Evolutionary conservation across 2,329 filamentous ascomycete genomes (phyloP), one percentile per base, ranked within the genome.

Genomic region (Akanthomyces uredinophilus): DNA sequence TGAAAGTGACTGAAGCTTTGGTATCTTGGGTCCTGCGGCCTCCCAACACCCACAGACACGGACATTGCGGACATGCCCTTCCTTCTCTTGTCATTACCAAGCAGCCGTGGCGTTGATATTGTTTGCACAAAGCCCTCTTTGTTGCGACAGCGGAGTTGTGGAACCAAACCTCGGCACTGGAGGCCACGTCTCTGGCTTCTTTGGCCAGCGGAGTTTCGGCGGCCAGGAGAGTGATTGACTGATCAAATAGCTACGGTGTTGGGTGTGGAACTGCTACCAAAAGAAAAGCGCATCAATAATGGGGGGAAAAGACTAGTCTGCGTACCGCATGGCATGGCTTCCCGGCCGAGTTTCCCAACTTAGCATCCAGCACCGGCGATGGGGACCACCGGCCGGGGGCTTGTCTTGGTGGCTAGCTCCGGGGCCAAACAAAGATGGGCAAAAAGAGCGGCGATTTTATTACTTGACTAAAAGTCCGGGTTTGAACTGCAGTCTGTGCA

Each of bases 271-370:
- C 32, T 35, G 32, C 7, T 11, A 4, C 10, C 7, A 8, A 35
- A 8, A 35, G 32, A 41, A 41, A 41, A 5, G 13, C 16, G 39
- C 27, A 35, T 56, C 16, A 6, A 54, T 13, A 18, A 3, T 6
- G 2, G 32, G 18, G 10, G 14, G 11, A 18, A 37, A 49, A 49
- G 55, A 29, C 41, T 32, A 32, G 29, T 32, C 4, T 32, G 5
- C 29, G 29, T 35, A 11, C 32, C 7, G 32, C 14, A n/a, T n/a
- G 37, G 37, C 14, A n/a, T n/a, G 37, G 37, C 37, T 53, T 49
- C 44, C 55, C 55, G 55, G 55, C 55, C 55, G 56, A 59, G 37
- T 51, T 59, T 51, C 56, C 56, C 56, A 59, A 59, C 24, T 51
- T 3, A 59, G 56, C 43, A 43, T 41, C 35, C 32, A 29, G 56